phyloP scores from a whole-genome alignment of 2,329 filamentous ascomycete genomes.

The Cladophialophora carrionii region DNA sequence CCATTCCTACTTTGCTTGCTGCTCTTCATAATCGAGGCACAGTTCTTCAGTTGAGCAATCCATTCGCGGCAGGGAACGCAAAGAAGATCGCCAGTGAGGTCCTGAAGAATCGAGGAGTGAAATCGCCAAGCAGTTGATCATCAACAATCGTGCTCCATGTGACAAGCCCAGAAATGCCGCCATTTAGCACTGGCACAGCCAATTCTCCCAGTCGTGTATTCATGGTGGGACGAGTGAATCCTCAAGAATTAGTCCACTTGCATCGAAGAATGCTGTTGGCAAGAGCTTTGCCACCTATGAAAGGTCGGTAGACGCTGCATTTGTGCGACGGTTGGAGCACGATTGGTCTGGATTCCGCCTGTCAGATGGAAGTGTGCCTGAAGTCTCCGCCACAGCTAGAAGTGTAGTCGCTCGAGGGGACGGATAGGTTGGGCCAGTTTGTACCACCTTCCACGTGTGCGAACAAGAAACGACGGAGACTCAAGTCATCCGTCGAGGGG shows the following conservation, averaged over 20 bases:
- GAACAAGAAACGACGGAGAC: slow-evolving; percentile 18
- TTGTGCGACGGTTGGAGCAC: slow-evolving; percentile 7
- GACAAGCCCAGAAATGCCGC: not conserved
- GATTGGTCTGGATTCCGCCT: slow-evolving; percentile 13
- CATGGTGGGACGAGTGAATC: not conserved
- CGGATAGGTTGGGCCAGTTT: not conserved
- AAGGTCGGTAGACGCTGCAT: slow-evolving; percentile 1
- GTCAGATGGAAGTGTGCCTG: slow-evolving; percentile 9
- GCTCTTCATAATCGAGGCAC: not conserved
- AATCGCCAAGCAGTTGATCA: not conserved
- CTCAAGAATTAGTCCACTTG: not conserved
- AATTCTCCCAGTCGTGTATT: not conserved
- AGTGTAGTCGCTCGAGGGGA: not conserved
- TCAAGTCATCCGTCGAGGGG: slow-evolving; percentile 1
- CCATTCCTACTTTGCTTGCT: not conserved
- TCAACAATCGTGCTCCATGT: not conserved
- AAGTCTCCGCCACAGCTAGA: slow-evolving; percentile 15
- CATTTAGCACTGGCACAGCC: not conserved
- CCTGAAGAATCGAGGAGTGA: not conserved
- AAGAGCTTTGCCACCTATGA: not conserved
- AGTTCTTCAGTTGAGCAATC: not conserved
- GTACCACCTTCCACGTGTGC: slow-evolving; percentile 27
- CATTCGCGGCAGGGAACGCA: not conserved
- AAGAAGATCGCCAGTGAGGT: not conserved
- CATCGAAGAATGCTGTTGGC: slow-evolving; percentile 1